phyloP scores from a whole-genome alignment of 371 early-diverging fungal genomes.

The Apophysomyces elegans region DNA sequence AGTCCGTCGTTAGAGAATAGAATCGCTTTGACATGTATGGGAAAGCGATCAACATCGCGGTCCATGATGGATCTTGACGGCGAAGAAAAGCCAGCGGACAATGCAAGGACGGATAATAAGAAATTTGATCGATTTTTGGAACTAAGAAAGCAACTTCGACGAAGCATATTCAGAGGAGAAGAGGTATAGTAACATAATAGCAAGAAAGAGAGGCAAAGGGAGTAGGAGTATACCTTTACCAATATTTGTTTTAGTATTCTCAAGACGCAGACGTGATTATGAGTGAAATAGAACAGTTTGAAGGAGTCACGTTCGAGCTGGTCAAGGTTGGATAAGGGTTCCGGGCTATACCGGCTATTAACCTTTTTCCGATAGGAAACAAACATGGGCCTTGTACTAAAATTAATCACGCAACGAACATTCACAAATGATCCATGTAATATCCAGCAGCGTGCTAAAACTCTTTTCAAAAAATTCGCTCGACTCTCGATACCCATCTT shows the following conservation, averaged over 20 bases:
- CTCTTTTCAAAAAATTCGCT: slow-evolving; percentile 38
- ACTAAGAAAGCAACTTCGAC: slow-evolving; percentile 40
- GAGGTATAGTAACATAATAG: slow-evolving; percentile 25
- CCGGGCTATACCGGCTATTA: neutral
- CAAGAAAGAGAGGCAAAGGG: neutral
- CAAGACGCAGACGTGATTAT: slow-evolving; percentile 41
- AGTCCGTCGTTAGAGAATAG: neutral
- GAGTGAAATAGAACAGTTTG: slow-evolving; percentile 48
- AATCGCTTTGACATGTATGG: neutral
- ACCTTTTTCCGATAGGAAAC: slow-evolving; percentile 38
- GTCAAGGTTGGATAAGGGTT: slow-evolving; percentile 35
- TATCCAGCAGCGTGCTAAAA: slow-evolving; percentile 34
- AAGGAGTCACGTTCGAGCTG: slow-evolving; percentile 45
- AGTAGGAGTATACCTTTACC: neutral
- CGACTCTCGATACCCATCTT: slow-evolving; percentile 42
- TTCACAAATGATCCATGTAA: slow-evolving; percentile 41
- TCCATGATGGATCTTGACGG: slow-evolving; percentile 17
- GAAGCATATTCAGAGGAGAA: slow-evolving; percentile 44
- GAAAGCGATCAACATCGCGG: neutral
- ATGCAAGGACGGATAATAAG: neutral
- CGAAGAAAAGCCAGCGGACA: neutral
- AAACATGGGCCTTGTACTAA: slow-evolving; percentile 53
- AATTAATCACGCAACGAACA: slow-evolving; percentile 39
- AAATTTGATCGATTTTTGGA: slow-evolving; percentile 31
- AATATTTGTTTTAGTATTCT: slow-evolving; percentile 24